Base-by-base conservation (phyloP, 371 early-diverging fungal species). In the Mortierella sp. region DNA sequence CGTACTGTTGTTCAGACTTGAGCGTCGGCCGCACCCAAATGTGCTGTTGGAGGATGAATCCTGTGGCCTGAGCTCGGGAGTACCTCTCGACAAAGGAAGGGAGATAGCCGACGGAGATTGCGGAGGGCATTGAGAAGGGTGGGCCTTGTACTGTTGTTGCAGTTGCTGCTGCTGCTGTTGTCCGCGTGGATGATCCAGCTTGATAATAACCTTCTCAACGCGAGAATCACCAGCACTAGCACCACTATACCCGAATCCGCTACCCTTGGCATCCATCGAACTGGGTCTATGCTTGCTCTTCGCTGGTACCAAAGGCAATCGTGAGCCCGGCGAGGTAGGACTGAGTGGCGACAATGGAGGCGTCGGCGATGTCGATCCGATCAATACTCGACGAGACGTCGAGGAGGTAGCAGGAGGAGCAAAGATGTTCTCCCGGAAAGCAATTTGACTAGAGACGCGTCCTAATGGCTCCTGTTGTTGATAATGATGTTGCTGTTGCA, bases 11-110 rank as follows among this genome's bases (percentile, higher is more conserved):
- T 74, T 72, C 48, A 83, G 40, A 76, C 77, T 79, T 9, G 77
- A 73, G 50, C 80, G 76, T n/a, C 77, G 79, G 37, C 74, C 74
- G n/a, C 71, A 73, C n/a, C 83, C 83, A 71, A 79, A 83, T 0
- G 79, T 79, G 46, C 71, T 69, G 5, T 19, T 34, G 34, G 53
- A 28, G 19, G 69, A 28, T 14, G 67, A 16, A 13, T 50, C 14
- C 44, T 73, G 46, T 46, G 13, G 48, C 26, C 16, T 26, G 43
- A 19, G 46, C 21, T 37, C 64, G 21, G 8, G 64, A 37, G 8
- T 28, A 55, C 16, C 57, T 54, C 24, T 37, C 50, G 48, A 28
- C 37, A n/a, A 0, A 6, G 16, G 8, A 24, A 26, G 16, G 1
- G 69, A 14, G 0, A 57, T 55, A 24, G 54, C 40, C 5, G 67